phyloP scores from a whole-genome alignment of 345 rosid genomes.

The Eucalyptus tenuipes region DNA sequence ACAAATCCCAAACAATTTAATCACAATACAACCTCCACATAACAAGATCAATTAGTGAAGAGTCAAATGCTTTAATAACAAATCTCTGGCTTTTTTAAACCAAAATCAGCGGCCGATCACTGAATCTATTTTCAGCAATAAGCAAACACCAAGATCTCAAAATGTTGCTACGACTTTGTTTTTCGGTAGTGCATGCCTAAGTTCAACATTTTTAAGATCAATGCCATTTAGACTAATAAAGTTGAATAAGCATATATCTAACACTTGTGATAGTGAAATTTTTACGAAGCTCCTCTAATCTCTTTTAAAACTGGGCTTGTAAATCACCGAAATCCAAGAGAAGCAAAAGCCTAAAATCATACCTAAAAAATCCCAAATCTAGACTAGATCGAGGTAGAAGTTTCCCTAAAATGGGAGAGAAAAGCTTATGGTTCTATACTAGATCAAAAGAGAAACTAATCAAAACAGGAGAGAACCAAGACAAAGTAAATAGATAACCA shows the following conservation, averaged over 20 bases:
- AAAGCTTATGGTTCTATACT: background rate
- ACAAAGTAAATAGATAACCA: too few species aligned
- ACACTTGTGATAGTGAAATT: fast-evolving
- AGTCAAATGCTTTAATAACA: background rate
- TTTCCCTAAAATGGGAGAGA: background rate
- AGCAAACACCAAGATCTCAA: background rate
- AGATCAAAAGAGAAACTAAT: background rate
- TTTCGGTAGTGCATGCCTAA: too few species aligned
- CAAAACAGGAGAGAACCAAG: too few species aligned
- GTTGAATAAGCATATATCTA: background rate
- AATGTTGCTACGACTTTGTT: background rate
- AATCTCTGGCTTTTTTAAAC: background rate
- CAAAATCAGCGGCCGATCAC: fast-evolving
- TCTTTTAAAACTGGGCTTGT: background rate
- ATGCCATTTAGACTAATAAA: background rate
- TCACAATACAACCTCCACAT: background rate
- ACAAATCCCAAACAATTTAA: background rate
- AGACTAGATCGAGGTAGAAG: background rate
- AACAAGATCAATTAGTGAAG: background rate
- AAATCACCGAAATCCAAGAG: fast-evolving
- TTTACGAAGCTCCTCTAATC: fast-evolving
- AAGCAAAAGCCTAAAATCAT: background rate
- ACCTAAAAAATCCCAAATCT: background rate
- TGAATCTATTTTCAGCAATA: too few species aligned
- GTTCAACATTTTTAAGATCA: too few species aligned